phyloP scores from a whole-genome alignment of 164 flowering plant species.

The Cinnamomum micranthum region DNA sequence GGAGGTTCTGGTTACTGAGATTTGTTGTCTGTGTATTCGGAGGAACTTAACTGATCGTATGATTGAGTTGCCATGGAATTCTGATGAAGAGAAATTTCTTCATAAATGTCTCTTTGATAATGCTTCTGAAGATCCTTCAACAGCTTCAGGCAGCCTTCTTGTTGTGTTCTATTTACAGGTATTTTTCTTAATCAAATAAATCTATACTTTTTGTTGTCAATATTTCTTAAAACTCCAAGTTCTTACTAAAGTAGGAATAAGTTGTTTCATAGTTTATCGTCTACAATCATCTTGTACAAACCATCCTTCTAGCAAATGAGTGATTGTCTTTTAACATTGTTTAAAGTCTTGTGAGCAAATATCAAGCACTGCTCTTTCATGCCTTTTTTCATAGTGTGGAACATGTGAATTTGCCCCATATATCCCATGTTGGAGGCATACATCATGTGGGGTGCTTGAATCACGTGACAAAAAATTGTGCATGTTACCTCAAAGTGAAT shows the following conservation, averaged over 20 bases:
- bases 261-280: background rate
- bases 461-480: no score
- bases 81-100: constrained; percentile 80
- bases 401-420: background rate
- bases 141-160: constrained; percentile 75
- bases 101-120: constrained; percentile 75
- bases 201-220: background rate
- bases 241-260: no score
- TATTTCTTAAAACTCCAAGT: no score
- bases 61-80: constrained; percentile 93
- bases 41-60: constrained; percentile 77
- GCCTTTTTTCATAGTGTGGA: background rate
- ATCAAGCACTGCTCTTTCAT: background rate
- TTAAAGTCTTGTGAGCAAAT: background rate
- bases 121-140: constrained; percentile 56
- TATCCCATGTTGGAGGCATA: no score
- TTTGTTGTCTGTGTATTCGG: constrained; percentile 82
- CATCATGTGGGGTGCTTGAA: no score
- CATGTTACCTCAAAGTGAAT: no score
- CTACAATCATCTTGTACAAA: background rate
- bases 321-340: background rate
- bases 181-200: background rate
- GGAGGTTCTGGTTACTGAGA: constrained; percentile 77
- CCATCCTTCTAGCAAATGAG: background rate
- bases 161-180: constrained; percentile 95